Percentiles rank a stretch among this genome's conserved stretches.
Conservation (phyloP, 2,329 filamentous ascomycete species). For the Pseudocercospora macadamiae region DNA sequence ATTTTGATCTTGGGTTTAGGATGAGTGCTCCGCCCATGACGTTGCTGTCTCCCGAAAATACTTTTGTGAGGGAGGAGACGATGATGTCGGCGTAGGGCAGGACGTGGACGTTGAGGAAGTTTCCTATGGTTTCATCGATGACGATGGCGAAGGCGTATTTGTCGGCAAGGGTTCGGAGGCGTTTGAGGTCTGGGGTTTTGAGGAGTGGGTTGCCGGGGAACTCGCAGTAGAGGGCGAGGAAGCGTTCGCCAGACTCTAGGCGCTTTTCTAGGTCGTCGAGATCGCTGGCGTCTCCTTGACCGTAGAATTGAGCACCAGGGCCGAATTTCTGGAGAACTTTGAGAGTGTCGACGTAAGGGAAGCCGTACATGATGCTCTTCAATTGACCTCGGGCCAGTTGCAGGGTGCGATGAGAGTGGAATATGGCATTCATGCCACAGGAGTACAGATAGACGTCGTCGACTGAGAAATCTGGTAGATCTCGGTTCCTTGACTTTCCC, state of each 20-base stretch:
- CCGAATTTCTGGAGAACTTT: slow-evolving; percentile 96
- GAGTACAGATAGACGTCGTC: slow-evolving; percentile 89
- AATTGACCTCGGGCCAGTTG: slow-evolving; percentile 64
- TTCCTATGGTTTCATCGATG: slow-evolving; percentile 94
- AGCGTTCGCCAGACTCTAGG: slow-evolving; percentile 72
- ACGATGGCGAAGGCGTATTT: slow-evolving; percentile 86
- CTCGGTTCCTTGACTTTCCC: slow-evolving; percentile 39
- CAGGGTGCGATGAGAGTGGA: slow-evolving; percentile 78
- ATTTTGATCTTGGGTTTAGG: slow-evolving; percentile 67
- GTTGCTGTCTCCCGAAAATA: slow-evolving; percentile 96
- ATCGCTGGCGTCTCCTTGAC: slow-evolving; percentile 74
- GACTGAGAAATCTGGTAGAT: slow-evolving; percentile 69
- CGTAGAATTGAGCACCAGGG: slow-evolving; percentile 85
- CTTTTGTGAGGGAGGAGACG: slow-evolving; percentile 92
- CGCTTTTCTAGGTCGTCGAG: slow-evolving; percentile 79
- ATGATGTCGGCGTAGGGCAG: slow-evolving; percentile 87
- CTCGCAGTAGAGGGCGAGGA: slow-evolving; percentile 86
- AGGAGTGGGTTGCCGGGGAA: slow-evolving; percentile 93
- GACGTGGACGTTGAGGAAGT: slow-evolving; percentile 93
- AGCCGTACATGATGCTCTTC: slow-evolving; percentile 91
- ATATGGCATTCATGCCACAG: slow-evolving; percentile 94
- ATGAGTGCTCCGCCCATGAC: slow-evolving; percentile 86
- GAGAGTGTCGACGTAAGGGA: slow-evolving; percentile 94
- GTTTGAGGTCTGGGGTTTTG: slow-evolving; percentile 76
- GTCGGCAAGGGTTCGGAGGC: slow-evolving; percentile 80